Base-by-base conservation (phyloP, 2,329 filamentous ascomycete genomes). In the Talaromyces atroroseus region DNA sequence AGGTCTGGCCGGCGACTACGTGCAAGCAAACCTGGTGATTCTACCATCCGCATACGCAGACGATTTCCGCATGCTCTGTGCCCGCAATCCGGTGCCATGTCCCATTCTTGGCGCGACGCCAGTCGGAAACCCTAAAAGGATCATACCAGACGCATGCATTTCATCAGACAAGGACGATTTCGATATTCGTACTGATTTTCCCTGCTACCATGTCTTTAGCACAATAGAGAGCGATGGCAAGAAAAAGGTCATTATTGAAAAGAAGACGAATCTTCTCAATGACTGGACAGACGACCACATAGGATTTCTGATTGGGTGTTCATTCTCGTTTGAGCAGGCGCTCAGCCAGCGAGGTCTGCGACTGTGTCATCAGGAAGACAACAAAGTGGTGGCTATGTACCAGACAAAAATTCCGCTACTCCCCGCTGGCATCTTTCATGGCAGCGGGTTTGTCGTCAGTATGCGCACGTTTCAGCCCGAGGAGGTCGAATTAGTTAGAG, bases 21-120 rank as follows among this genome's bases (percentile, higher is more conserved):
- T 86, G 14, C 83, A 86, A 73, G 82, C 83, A 40, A 87, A 87
- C 62, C 73, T 87, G 38, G 76, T 87, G 40, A 74, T 86, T 11
- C 73, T 87, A 1, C 83, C 82, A 0, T 78, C 77, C 1, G 67
- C 71, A 32, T 82, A 84, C 65, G 82, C 83, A 12, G 52, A 71
- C 18, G 80, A 85, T 65, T 87, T 86, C 66, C 76, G 79, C 12
- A 66, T 76, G 18, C 78, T 86, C 23, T 86, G 83, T 66, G 73
- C 74, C 1, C 77, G 82, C 49, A 87, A 87, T 61, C 81, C 83
- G 2, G 83, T 86, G 0, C 78, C 83, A 0, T 86, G 83, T 62
- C 83, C 83, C 0, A 70, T 87, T 0, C 72, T 86, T 10, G 82
- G 78, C 12, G 46, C 44, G 14, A 68, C 70, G 0, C 45, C 60